Percentiles rank a stretch among this genome's conserved stretches.
phyloP scores from a whole-genome alignment of 2,329 filamentous ascomycete genomes.

The Trichophyton mentagrophytes region DNA sequence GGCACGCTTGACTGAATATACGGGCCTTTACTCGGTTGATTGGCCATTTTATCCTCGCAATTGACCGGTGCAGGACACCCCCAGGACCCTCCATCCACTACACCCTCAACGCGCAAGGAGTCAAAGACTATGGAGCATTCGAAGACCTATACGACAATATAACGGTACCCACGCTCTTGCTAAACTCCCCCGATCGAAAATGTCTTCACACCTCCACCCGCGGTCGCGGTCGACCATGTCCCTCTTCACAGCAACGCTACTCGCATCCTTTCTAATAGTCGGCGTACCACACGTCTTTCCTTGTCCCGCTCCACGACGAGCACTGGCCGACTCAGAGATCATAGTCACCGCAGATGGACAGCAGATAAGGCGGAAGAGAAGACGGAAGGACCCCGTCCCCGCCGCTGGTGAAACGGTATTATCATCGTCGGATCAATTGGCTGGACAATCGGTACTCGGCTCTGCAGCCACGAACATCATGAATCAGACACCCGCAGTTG shows the following conservation, averaged over 20 bases:
- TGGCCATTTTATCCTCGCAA: neutral
- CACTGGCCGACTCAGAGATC: slow-evolving; percentile 57
- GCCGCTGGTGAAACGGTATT: neutral
- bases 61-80: neutral
- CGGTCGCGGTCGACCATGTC: slow-evolving; percentile 86
- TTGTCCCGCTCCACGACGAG: slow-evolving; percentile 68
- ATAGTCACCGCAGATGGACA: slow-evolving; percentile 31
- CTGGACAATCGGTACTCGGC: neutral
- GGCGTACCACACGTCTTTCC: slow-evolving; percentile 80
- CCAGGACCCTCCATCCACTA: neutral
- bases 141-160: neutral
- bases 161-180: neutral
- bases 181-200: slow-evolving; percentile 25
- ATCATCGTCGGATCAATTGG: neutral
- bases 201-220: slow-evolving; percentile 80
- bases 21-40: neutral
- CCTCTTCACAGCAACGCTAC: slow-evolving; percentile 84
- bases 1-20: neutral
- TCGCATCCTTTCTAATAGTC: slow-evolving; percentile 84
- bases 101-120: neutral
- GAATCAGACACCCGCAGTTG: neutral
- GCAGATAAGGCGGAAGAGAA: slow-evolving; percentile 25
- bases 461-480: neutral
- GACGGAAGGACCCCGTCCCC: slow-evolving; percentile 23
- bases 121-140: slow-evolving; percentile 1